Base-by-base conservation (phyloP, 208 protist species). In the Leishmania braziliensis region DNA sequence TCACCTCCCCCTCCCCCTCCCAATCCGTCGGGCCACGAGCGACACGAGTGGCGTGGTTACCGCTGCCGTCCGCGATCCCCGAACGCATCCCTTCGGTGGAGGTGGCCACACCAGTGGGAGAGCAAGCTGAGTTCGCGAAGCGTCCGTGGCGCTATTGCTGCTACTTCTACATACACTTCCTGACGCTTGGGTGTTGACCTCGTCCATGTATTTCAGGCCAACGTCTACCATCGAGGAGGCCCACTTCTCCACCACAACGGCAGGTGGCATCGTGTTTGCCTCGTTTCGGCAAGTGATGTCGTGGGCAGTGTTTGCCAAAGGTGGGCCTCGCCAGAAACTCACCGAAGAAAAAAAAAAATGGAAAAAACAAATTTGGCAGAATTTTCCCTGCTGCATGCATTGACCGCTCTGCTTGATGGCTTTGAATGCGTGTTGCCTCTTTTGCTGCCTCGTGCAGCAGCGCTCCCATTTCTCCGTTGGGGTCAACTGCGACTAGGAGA, bases 141-240 rank as follows among this genome's bases (percentile, higher is more conserved):
- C 39, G 60, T 53, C 39, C 14, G 60, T 46, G 5, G 29, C 23
- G 33, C 46, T 56, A 43, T 63, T 86, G 29, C 73, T 78, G 39
- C 82, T 86, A 74, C 78, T 86, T 48, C 82, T 86, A 68, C 82
- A 86, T 36, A 78, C 60, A 39, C 73, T 86, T 68, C 72, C 78
- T 0, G 82, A 86, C 10, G 78, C 70, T 66, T 86, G 78, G 50
- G 82, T 86, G 62, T 85, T 65, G n/a, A 77, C 51, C 26, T 86
- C 82, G 48, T 86, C 82, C 39, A 80, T 9, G 48, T 82, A 78
- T 26, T 86, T 86, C 6, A 53, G 18, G 36, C 43, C 81, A 10
- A 54, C 71, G 0, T 74, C 81, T 3, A 18, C n/a, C 2, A 50
- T 10, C 14, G 71, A 46, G n/a, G 20, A 29, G n/a, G 53, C 16